Percentiles rank a stretch among this genome's conserved stretches.
These are phyloP conservation scores for Fusarium caatingaense DNA, from an alignment of 2,329 filamentous ascomycete genomes.

Conservation along the genomic window DNA sequence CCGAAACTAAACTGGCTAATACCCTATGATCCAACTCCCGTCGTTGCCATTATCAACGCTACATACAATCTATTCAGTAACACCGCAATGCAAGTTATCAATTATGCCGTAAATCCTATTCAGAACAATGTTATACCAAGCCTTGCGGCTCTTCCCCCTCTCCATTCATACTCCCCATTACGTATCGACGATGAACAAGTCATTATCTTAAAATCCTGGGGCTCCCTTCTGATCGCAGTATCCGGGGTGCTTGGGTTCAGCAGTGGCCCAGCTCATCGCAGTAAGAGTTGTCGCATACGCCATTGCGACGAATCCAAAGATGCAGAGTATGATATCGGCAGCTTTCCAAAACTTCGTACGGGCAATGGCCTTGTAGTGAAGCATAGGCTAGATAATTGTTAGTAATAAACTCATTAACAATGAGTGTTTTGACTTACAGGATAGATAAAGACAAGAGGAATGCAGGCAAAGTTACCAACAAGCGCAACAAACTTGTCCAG, in stretches of 20 bases:
- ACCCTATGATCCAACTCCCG: slow-evolving; percentile 27
- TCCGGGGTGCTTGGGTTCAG: slow-evolving; percentile 60
- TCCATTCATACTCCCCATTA: slow-evolving; percentile 4
- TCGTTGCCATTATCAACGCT: slow-evolving; percentile 30
- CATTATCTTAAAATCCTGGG: slow-evolving; percentile 26
- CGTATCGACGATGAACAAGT: neutral
- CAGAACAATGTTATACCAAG: slow-evolving; percentile 11
- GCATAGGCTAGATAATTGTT: slow-evolving; percentile 75
- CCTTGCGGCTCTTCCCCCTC: slow-evolving; percentile 25
- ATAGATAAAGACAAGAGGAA: slow-evolving; percentile 96
- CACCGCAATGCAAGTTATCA: slow-evolving; percentile 41
- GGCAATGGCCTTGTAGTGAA: slow-evolving; percentile 87
- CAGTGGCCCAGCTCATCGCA: slow-evolving; percentile 83
- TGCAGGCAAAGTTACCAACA: slow-evolving; percentile 97
- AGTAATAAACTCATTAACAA: slow-evolving; percentile 37
- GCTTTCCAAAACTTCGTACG: slow-evolving; percentile 73
- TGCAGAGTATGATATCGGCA: slow-evolving; percentile 79
- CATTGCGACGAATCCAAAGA: slow-evolving; percentile 90
- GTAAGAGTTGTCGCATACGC: slow-evolving; percentile 91
- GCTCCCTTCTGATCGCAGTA: slow-evolving; percentile 62
- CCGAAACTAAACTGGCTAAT: slow-evolving; percentile 19
- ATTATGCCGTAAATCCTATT: slow-evolving; percentile 32
- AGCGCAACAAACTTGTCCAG: slow-evolving; percentile 97
- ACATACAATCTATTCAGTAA: slow-evolving; percentile 42
- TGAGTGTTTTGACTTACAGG: slow-evolving; percentile 73